Base-by-base conservation (phyloP, 129 eudicot species). In the Oenanthe sinensis region DNA sequence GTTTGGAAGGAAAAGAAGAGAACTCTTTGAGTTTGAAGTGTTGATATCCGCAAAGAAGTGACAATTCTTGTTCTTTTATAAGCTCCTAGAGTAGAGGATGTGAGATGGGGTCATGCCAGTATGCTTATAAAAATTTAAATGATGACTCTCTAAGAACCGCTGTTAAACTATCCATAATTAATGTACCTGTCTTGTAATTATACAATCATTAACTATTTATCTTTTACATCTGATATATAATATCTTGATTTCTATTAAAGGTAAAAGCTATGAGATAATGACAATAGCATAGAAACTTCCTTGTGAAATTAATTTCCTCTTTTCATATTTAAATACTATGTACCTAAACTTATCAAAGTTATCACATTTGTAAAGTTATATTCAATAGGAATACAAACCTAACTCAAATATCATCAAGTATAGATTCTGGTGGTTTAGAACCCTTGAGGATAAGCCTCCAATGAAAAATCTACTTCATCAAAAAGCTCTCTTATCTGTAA, bases 31-130 rank as follows among this genome's bases (percentile, higher is more conserved):
- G 49, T 68, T 65, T 22, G 74, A 40, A 80, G 83, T 65, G 65
- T 16, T 80, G 81, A 49, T 79, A 67, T 82, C 84, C 49, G 81
- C 50, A 49, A 82, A 72, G 72, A 77, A 82, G 83, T 82, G 83
- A 78, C 84, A 82, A 79, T 80, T 60, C 68, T 76, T 85, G 62
- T 11, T 55, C 48, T 69, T 89, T 85, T 91, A 89, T 91, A 90
- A 74, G 89, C 91, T 75, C 77, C 83, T 48, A n/a, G 81, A 76
- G 58, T 67, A 75, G 79, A 22, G 68, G 81, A 70, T 76, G 85
- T 40, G 49, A 33, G 71, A 73, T 75, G 78, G 77, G 89, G 84
- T 40, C 24, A 37, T 63, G 81, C 86, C 83, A 86, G 79, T 78
- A 75, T 84, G 89, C 75, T 44, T 79, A 79, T 22, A 70, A 65